phyloP scores from a whole-genome alignment of 208 protist species.

The Trypanosomatidae sp. region DNA sequence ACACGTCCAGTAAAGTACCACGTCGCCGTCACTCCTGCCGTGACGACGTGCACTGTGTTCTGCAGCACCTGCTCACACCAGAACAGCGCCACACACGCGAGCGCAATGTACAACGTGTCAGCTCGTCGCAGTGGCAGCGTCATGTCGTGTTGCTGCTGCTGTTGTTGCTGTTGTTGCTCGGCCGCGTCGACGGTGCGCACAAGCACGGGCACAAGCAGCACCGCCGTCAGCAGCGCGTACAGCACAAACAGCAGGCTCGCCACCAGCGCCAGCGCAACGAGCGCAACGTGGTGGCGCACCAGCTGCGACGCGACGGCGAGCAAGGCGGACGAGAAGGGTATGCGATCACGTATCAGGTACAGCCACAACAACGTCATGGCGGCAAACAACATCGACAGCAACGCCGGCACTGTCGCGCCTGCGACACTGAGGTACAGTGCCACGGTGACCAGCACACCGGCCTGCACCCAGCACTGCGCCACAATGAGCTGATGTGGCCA shows the following conservation, averaged over 20 bases:
- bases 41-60: conserved; percentile 54
- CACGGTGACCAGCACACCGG: conserved; percentile 10
- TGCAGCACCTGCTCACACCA: conserved; percentile 52
- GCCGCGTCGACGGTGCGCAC: not conserved
- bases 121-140: not conserved
- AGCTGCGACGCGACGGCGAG: conserved; percentile 18
- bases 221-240: conserved; percentile 10
- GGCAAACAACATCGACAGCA: conserved; percentile 14
- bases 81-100: conserved; percentile 30
- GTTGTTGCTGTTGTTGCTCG: conserved; percentile 5
- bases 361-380: conserved; percentile 37
- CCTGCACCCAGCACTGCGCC: conserved; percentile 9
- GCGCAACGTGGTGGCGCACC: conserved; percentile 17
- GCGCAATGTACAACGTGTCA: not conserved
- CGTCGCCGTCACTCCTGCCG: conserved; percentile 55
- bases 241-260: conserved; percentile 9
- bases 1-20: conserved; percentile 77
- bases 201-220: conserved; percentile 5
- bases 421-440: conserved; percentile 2
- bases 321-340: conserved; percentile 37
- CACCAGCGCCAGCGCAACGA: conserved; percentile 21
- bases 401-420: conserved; percentile 1
- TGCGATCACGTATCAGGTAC: conserved; percentile 43
- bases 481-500: conserved; percentile 13
- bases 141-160: conserved; percentile 1